Base-by-base conservation (phyloP, 176 grass and related monocot species). In the Echinochloa phyllopogon region DNA sequence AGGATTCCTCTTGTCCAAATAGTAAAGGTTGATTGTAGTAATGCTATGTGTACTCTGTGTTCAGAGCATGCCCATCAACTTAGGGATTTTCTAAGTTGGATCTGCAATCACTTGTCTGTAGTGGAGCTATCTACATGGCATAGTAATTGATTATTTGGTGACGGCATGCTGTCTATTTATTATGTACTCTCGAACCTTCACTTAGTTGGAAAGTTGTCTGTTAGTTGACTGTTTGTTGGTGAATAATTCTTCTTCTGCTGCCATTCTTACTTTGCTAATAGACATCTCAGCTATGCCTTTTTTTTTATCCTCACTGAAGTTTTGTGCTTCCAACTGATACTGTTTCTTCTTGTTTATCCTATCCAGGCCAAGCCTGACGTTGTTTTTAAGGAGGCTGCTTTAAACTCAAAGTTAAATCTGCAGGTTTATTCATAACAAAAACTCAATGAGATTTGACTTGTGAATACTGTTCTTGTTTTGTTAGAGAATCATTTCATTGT, bases 331-430 rank as follows among this genome's bases (percentile, higher is more conserved):
- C 10, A 86, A 64, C 47, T 82, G 4, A 37, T 75, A 49, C 45
- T 38, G 58, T 72, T 52, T 48, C 23, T 75, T 75, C 59, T 16
- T 49, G 49, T 69, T 21, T 21, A 77, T 81, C 56, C 25, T 78
- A 40, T 91, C 38, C 73, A 99, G 93, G 96, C 87, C 13, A 96
- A 89, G 67, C 91, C 96, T 81, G 91, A 91, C 74, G 84, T 94
- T 84, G 42, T 84, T 81, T 99, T 89, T 65, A 96, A 94, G 79
- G 85, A 83, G 66, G n/a, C 70, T 29, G n/a, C 86, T 63, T 83
- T 86, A 84, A 25, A 75, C 77, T 94, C 91, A 8, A 86, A 89
- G 18, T 65, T 99, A 74, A 95, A 90, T 89, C 75, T 96, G 21
- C 91, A 91, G 89, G 96, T 99, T 67, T 6, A 4, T 75, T 85